Evolutionary conservation across 345 rosid genomes (phyloP).

Genomic region (Mallotus nudiflorus): DNA sequence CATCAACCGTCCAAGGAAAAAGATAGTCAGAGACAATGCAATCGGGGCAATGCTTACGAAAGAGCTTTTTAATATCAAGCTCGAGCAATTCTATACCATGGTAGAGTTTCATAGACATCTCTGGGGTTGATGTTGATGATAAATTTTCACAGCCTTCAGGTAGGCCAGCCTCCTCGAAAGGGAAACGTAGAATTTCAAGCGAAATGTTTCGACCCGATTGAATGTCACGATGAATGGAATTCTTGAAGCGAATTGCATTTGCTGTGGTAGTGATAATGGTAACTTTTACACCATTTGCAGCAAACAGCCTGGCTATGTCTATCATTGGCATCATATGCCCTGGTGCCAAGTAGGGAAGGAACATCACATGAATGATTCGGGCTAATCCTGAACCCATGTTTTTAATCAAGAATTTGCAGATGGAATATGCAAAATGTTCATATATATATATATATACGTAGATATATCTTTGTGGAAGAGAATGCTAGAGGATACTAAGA

Average conservation of each 20-base stretch:
- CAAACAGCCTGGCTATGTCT: slow-evolving; percentile 34
- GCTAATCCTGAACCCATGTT: slow-evolving; percentile 23
- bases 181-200: slow-evolving; percentile 23
- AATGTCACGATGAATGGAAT: slow-evolving; percentile 20
- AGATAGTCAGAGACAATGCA: slow-evolving; percentile 39
- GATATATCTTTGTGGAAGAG: no score
- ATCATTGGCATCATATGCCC: slow-evolving; percentile 45
- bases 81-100: slow-evolving; percentile 26
- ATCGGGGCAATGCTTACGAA: slow-evolving; percentile 21
- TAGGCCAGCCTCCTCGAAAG: slow-evolving; percentile 25
- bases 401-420: background rate
- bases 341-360: slow-evolving; percentile 41
- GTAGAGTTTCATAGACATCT: slow-evolving; percentile 21
- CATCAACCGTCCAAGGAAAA: slow-evolving; percentile 25
- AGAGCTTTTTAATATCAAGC: slow-evolving; percentile 10
- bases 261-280: slow-evolving; percentile 31
- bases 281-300: slow-evolving; percentile 23
- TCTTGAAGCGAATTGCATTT: slow-evolving; percentile 25
- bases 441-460: no score
- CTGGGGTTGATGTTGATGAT: slow-evolving; percentile 20
- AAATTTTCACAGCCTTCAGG: slow-evolving; percentile 37
- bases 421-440: no score
- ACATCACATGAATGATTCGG: slow-evolving; percentile 29
- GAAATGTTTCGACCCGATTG: slow-evolving; percentile 21
- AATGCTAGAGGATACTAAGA: no score